These are phyloP conservation scores for Russula foetens DNA, from an alignment of 768 basidiomycete genomes.

Conservation along the genomic window DNA sequence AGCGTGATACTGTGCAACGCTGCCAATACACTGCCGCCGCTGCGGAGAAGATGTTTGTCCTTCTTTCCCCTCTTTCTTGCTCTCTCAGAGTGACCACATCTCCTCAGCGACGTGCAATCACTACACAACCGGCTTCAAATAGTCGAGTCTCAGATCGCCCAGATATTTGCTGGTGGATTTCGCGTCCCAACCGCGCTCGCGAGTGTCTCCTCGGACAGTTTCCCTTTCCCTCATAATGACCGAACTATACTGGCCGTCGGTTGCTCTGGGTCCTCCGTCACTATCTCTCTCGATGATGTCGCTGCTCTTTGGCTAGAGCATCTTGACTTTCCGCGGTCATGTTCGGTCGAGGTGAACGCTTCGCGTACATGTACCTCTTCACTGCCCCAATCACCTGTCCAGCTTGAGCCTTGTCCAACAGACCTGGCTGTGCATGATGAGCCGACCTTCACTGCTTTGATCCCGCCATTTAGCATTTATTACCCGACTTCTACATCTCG, in stretches of 20 bases:
- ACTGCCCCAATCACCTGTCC: constrained; percentile 17
- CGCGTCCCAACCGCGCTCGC: constrained; percentile 6
- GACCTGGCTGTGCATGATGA: constrained; percentile 16
- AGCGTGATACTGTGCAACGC: constrained; percentile 64
- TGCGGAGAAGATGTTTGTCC: constrained; percentile 71
- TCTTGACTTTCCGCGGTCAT: constrained; percentile 29
- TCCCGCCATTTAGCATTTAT: constrained; percentile 10
- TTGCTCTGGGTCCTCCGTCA: constrained; percentile 38
- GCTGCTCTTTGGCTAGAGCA: constrained; percentile 55
- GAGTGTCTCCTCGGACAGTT: constrained; percentile 11
- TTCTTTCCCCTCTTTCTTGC: neutral
- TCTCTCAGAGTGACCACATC: neutral
- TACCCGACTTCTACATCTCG: constrained; percentile 18
- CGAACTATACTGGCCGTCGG: constrained; percentile 34
- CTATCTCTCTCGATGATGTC: constrained; percentile 50
- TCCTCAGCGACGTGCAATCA: constrained; percentile 63
- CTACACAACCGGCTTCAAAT: constrained; percentile 72
- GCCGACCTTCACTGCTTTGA: constrained; percentile 20
- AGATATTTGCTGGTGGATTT: constrained; percentile 28
- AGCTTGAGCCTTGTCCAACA: constrained; percentile 12
- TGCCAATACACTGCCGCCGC: constrained; percentile 78
- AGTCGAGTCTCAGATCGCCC: constrained; percentile 53
- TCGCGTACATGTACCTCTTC: constrained; percentile 4
- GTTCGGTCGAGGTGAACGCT: constrained; percentile 18
- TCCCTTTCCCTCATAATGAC: constrained; percentile 28